Percentiles rank a stretch among this genome's conserved stretches.
These are phyloP conservation scores for Nicotiana knightiana DNA, from an alignment of 257 asterid species.

Conservation along the genomic window DNA sequence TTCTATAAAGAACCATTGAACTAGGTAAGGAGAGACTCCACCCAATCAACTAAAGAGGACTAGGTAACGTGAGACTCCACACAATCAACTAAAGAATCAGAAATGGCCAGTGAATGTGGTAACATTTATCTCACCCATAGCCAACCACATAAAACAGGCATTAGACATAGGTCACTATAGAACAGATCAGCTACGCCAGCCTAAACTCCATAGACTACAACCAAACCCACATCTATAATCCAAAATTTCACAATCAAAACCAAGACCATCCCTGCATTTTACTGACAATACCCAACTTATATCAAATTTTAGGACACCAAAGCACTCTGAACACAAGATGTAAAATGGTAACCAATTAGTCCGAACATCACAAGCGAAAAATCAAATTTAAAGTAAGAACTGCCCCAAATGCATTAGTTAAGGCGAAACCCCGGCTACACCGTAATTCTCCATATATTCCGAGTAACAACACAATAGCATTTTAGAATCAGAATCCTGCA, in stretches of 20 bases:
- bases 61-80: background rate
- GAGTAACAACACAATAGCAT: background rate
- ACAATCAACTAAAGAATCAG: background rate
- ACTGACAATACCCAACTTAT: background rate
- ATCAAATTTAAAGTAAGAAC: background rate
- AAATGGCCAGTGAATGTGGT: background rate
- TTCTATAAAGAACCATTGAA: background rate
- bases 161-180: background rate
- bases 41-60: background rate
- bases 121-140: background rate
- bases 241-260: background rate
- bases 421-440: background rate
- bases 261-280: background rate
- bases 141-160: conserved; percentile 1
- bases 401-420: background rate
- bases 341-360: background rate
- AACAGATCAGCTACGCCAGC: background rate
- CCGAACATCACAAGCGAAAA: background rate
- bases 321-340: background rate
- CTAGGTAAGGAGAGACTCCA: background rate
- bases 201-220: background rate
- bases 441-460: background rate
- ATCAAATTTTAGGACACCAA: background rate
- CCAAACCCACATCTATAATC: background rate
- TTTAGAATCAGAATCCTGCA: background rate